Percentiles rank a stretch among this genome's conserved stretches.
Conservation (phyloP, 148 eudicot species). For the Amaranthus cruentus region DNA sequence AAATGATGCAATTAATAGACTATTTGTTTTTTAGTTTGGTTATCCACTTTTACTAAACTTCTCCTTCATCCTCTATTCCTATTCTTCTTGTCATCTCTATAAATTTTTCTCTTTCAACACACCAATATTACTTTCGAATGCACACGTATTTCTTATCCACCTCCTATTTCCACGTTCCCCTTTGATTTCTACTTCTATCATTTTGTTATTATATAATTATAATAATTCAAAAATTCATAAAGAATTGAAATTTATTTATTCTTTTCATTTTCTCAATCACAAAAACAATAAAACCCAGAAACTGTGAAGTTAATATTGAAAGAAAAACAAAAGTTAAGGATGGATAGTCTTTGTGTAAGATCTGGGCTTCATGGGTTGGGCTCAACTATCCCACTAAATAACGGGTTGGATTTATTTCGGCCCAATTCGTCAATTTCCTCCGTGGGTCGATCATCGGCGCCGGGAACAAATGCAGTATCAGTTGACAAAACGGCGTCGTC, state of each 20-base stretch:
- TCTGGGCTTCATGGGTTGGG: constrained; percentile 51
- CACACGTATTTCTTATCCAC: constrained; percentile 11
- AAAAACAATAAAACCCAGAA: background rate
- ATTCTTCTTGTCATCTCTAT: background rate
- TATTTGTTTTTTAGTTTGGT: background rate
- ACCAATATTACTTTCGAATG: constrained; percentile 6
- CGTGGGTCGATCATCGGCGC: constrained; percentile 28
- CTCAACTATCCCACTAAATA: constrained; percentile 33
- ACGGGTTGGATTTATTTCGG: constrained; percentile 31
- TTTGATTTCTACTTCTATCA: background rate
- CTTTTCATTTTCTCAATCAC: background rate
- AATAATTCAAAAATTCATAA: background rate
- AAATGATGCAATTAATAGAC: too few relatives aligned
- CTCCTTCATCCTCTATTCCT: background rate
- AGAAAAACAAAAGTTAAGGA: constrained; percentile 10
- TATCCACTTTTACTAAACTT: constrained; percentile 7
- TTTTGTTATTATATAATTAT: background rate
- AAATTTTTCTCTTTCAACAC: constrained; percentile 7
- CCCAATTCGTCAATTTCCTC: constrained; percentile 30
- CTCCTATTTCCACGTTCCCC: constrained; percentile 8
- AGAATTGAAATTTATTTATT: background rate
- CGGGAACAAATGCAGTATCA: constrained; percentile 21
- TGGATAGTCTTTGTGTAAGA: constrained; percentile 65
- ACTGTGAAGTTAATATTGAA: background rate
- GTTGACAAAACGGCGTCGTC: constrained; percentile 26